Conservation (phyloP, 1,284 basidiomycete genomes). For the Heterobasidion occidentale region DNA sequence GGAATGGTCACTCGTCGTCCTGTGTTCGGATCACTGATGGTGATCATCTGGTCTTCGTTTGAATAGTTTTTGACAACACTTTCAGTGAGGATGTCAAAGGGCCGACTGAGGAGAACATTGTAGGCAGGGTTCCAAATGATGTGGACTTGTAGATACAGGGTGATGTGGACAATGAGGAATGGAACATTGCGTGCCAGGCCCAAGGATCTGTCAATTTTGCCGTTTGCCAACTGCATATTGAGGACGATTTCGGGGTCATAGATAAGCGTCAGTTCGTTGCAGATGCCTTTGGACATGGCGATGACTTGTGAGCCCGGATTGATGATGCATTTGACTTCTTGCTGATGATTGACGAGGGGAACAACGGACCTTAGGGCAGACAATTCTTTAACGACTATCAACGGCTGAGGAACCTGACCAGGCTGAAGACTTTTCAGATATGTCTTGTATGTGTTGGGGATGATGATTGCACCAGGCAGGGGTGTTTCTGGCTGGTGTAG, state of each 20-base stretch:
- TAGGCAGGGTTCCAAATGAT: conserved; percentile 22
- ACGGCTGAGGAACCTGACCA: neutral
- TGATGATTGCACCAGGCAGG: too few relatives aligned
- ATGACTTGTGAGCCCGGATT: neutral
- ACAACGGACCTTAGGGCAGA: neutral
- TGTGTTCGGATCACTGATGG: neutral
- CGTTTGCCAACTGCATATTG: conserved; percentile 15
- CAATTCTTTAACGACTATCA: neutral
- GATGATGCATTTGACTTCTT: neutral
- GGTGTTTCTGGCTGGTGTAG: too few relatives aligned
- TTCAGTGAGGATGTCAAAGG: neutral
- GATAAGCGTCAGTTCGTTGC: neutral
- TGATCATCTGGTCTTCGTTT: neutral
- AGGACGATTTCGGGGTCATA: neutral
- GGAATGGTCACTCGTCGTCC: neutral
- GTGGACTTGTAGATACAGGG: conserved; percentile 15
- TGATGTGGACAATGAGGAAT: neutral
- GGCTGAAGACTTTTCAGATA: too few relatives aligned
- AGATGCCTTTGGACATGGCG: neutral
- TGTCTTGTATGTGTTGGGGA: too few relatives aligned
- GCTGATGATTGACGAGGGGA: neutral
- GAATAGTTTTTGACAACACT: neutral
- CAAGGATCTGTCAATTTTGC: conserved; percentile 14
- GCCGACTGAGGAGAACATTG: conserved; percentile 14
- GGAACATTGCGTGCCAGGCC: conserved; percentile 13